Evolutionary conservation across 1,284 basidiomycete genomes (phyloP).

Genomic region (Leccinum fallax): DNA sequence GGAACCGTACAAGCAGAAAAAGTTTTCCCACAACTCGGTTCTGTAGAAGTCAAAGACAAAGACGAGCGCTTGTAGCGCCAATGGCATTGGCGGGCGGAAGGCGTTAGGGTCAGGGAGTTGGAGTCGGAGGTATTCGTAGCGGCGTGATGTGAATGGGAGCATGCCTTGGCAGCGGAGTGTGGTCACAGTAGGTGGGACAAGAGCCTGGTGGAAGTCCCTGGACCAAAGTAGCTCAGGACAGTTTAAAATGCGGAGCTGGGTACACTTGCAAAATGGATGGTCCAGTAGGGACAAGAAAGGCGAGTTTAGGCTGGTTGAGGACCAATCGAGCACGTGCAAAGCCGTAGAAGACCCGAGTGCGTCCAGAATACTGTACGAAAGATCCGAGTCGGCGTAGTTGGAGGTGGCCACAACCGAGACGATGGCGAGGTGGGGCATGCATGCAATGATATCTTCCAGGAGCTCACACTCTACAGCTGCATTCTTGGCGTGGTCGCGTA

Average conservation of each 20-base stretch:
- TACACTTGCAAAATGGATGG: constrained; percentile 17
- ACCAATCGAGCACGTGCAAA: constrained; percentile 29
- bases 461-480: constrained; percentile 5
- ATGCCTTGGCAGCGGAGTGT: constrained; percentile 16
- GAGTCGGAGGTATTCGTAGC: background rate
- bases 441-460: constrained; percentile 26
- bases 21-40: constrained; percentile 8
- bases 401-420: constrained; percentile 23
- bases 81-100: background rate
- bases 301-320: background rate
- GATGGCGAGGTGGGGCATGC: constrained; percentile 34
- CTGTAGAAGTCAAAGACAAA: constrained; percentile 2
- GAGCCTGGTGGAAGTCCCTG: background rate
- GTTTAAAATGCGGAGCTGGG: constrained; percentile 26
- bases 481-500: constrained; percentile 27
- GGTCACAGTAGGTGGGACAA: constrained; percentile 20
- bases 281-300: background rate
- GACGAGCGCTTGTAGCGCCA: constrained; percentile 25
- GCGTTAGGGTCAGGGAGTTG: background rate
- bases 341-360: constrained; percentile 16
- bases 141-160: background rate
- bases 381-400: background rate
- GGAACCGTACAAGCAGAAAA: constrained; percentile 13
- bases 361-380: constrained; percentile 14
- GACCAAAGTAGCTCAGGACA: constrained; percentile 16